Percentiles rank a stretch among this genome's conserved stretches.
Conservation (phyloP, 495 filamentous ascomycete species). For the Penicillium samsonianum region DNA sequence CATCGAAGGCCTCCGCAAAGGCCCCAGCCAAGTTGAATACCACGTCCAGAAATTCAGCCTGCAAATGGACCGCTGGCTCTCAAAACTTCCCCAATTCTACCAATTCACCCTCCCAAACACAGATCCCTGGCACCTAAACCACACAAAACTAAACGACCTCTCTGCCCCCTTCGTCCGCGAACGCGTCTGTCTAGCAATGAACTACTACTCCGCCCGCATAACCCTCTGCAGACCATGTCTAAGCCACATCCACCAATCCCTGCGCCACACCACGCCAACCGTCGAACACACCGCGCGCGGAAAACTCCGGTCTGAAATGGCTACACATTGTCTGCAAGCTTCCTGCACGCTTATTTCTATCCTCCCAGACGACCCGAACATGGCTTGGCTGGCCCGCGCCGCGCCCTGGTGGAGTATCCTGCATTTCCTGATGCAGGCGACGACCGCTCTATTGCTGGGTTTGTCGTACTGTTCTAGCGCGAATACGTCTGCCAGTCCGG, state of each 20-base stretch:
- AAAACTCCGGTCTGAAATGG: conserved; percentile 52
- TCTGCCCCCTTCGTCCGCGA: conserved; percentile 23
- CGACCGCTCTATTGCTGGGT: conserved; percentile 57
- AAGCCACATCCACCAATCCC: conserved; percentile 17
- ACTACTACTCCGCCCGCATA: conserved; percentile 57
- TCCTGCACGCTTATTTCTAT: conserved; percentile 54
- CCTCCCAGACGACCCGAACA: conserved; percentile 43
- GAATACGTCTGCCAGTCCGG: conserved; percentile 16
- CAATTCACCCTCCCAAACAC: conserved; percentile 42
- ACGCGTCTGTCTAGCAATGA: conserved; percentile 49
- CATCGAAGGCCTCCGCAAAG: conserved; percentile 50
- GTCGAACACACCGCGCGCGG: conserved; percentile 30
- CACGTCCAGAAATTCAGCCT: conserved; percentile 47
- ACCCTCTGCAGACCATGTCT: conserved; percentile 63
- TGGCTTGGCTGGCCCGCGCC: conserved; percentile 45
- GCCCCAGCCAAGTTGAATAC: conserved; percentile 53
- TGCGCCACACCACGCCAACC: conserved; percentile 16
- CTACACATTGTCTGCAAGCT: conserved; percentile 55
- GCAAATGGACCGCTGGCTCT: conserved; percentile 53
- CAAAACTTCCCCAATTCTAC: conserved; percentile 46
- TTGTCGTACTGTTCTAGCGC: conserved; percentile 37
- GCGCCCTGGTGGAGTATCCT: conserved; percentile 64
- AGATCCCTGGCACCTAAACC: conserved; percentile 23
- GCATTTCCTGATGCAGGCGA: conserved; percentile 64
- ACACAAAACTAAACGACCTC: conserved; percentile 18